These are phyloP conservation scores for Penicillium corylophilum DNA, from an alignment of 2,329 filamentous ascomycete genomes.

Conservation along the genomic window DNA sequence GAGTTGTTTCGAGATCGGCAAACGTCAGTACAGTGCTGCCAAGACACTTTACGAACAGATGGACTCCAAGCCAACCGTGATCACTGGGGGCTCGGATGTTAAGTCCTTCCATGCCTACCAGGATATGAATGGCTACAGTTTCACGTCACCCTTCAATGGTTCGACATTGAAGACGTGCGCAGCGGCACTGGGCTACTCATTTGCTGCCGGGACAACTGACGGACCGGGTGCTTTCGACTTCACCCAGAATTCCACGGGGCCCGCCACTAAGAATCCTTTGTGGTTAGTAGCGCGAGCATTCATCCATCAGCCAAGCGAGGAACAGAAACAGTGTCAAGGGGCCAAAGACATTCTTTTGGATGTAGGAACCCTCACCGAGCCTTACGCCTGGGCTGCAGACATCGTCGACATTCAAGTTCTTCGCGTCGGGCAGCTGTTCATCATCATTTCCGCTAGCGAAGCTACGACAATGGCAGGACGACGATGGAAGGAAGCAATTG, in stretches of 20 bases:
- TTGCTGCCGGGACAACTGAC: constrained; percentile 89
- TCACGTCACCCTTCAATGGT: constrained; percentile 67
- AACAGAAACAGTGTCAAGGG: constrained; percentile 73
- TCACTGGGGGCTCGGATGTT: constrained; percentile 62
- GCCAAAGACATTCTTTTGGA: constrained; percentile 86
- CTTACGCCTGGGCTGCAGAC: constrained; percentile 88
- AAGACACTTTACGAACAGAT: constrained; percentile 58
- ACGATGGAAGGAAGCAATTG: constrained; percentile 75
- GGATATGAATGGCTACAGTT: constrained; percentile 74
- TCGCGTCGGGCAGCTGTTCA: constrained; percentile 78
- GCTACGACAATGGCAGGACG: constrained; percentile 90
- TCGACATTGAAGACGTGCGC: constrained; percentile 69
- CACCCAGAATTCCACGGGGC: constrained; percentile 79
- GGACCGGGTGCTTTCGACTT: constrained; percentile 92
- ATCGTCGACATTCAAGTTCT: constrained; percentile 85
- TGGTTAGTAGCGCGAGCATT: constrained; percentile 75
- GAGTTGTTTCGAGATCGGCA: constrained; percentile 52
- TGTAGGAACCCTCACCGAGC: constrained; percentile 73
- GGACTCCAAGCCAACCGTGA: constrained; percentile 38
- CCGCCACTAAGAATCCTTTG: constrained; percentile 68
- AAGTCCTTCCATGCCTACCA: constrained; percentile 83
- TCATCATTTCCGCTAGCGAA: constrained; percentile 83
- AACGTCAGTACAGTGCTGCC: constrained; percentile 46
- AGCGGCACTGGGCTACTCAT: constrained; percentile 85
- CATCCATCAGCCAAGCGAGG: constrained; percentile 66